Conservation (phyloP, 2,329 filamentous ascomycete species). For the Stachybotrys chartarum region DNA sequence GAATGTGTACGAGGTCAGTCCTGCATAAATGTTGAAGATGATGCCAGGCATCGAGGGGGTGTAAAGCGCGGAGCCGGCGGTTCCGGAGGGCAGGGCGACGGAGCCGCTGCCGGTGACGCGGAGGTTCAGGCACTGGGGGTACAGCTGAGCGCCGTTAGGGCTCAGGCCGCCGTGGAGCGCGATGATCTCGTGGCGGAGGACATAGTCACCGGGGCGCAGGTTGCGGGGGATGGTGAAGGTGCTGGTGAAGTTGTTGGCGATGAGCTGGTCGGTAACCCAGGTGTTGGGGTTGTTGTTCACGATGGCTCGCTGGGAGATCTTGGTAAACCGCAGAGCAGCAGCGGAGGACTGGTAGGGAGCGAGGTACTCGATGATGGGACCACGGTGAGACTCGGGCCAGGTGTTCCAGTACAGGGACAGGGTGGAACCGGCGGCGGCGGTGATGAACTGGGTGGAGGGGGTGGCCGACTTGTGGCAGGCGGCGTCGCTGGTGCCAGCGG, state of each 20-base stretch:
- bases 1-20: slow-evolving; percentile 11
- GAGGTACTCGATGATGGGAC: slow-evolving; percentile 56
- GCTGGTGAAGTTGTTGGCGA: slow-evolving; percentile 26
- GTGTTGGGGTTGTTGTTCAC: slow-evolving; percentile 19
- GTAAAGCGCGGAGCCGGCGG: slow-evolving; percentile 17
- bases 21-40: slow-evolving; percentile 16
- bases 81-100: slow-evolving; percentile 17
- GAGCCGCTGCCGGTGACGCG: slow-evolving; percentile 31
- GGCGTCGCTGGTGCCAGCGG: slow-evolving; percentile 30
- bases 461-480: slow-evolving; percentile 35
- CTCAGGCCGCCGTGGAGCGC: slow-evolving; percentile 33
- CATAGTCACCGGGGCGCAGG: slow-evolving; percentile 30
- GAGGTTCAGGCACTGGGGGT: slow-evolving; percentile 43
- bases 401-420: slow-evolving; percentile 30
- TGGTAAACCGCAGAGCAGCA: slow-evolving; percentile 50
- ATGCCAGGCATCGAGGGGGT: slow-evolving; percentile 16
- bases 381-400: slow-evolving; percentile 33
- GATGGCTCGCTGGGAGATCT: slow-evolving; percentile 51
- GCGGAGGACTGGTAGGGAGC: slow-evolving; percentile 47
- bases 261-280: slow-evolving; percentile 31
- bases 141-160: slow-evolving; percentile 39
- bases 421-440: slow-evolving; percentile 27
- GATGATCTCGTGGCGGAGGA: slow-evolving; percentile 43
- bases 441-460: slow-evolving; percentile 25
- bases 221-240: slow-evolving; percentile 20